Evolutionary conservation across 2,329 filamentous ascomycete species (phyloP), one percentile per base, ranked within the genome.

Genomic region (Trichoderma arundinaceum): DNA sequence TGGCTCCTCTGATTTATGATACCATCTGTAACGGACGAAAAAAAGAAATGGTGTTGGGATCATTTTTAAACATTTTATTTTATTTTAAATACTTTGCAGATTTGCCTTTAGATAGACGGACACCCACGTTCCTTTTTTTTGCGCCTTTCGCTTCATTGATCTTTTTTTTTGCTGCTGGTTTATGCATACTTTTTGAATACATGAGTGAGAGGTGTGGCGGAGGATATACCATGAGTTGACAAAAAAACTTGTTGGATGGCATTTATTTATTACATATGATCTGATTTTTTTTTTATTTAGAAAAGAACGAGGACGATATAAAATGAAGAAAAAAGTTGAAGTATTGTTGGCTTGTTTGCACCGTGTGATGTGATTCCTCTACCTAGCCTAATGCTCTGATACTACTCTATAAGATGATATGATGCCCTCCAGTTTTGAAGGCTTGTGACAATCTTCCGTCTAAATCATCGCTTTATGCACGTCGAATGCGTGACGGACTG

Each of bases 171-270:
- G 15, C 52, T 52, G 12, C 35, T 41, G 12, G 39, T 4, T 41
- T 51, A 51, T 56, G 44, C 22, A 17, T 65, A 39, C 10, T 48
- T 33, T 46, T 46, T 32, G 43, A 49, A 57, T n/a, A 35, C 17
- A 39, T 15, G 39, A 46, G 22, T 6, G 19, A 15, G 52, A 54
- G 63, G 7, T 33, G 51, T 56, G 52, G 49, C 15, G 66, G 63
- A 58, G 66, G 66, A 66, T 67, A 67, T 67, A 67, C 66, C 66
- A 66, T 52, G 51, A 58, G 53, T 62, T 58, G 35, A 28, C n/a
- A 39, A 22, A 57, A 57, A 33, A 64, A 51, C 33, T 48, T 48
- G 51, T 64, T 64, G 52, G 61, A 56, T 49, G 41, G 59, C 28
- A 63, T 46, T 17, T 46, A 15, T 39, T 41, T 52, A 13, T 61